Evolutionary conservation across 495 filamentous ascomycete species (phyloP), one percentile per base, ranked within the genome.

Genomic region (Geoglossum glabrum): DNA sequence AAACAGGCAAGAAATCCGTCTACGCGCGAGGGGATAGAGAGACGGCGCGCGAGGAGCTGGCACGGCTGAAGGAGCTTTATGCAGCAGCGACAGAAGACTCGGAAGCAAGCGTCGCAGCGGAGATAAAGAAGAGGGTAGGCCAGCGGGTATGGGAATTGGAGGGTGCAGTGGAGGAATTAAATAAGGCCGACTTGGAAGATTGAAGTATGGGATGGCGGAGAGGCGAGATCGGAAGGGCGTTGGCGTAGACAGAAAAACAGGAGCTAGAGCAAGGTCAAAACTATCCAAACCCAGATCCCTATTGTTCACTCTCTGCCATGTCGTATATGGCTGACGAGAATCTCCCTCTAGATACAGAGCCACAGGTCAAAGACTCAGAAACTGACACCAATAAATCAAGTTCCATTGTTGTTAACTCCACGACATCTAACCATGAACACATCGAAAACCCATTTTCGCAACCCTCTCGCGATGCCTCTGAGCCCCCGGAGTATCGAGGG

Each of bases 131-230:
- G 55, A 65, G 76, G 59, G 66, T 76, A 26, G 75, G 76, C 7
- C 63, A 68, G 54, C 64, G 76, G 61, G 69, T 80, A 26, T 63
- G 76, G 61, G 76, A 80, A 63, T 66, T 80, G 67, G 75, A 80
- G 59, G 65, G 65, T 61, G 76, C 72, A 21, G 71, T 79, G 10
- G 55, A 57, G 57, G 71, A 62, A 17, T 68, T 80, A 69, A 74
- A 78, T 63, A 69, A 74, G 66, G 59, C 55, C 60, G 75, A 69
- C 17, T 57, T 63, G 55, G 65, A 70, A 60, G 65, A 68, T 21
- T 60, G 43, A 58, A 23, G 19, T 34, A 34, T 5, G 31, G 31
- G 11, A 34, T 34, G 11, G 11, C 11, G 5, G 4, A 34, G 4
- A 34, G 31, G 31, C 4, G 31, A 34, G 4, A 34, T 34, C 11